A percentile compares a stretch with the other conserved stretches of the same genome.
phyloP scores from a whole-genome alignment of 345 rosid genomes.

The Aquilaria malaccensis region DNA sequence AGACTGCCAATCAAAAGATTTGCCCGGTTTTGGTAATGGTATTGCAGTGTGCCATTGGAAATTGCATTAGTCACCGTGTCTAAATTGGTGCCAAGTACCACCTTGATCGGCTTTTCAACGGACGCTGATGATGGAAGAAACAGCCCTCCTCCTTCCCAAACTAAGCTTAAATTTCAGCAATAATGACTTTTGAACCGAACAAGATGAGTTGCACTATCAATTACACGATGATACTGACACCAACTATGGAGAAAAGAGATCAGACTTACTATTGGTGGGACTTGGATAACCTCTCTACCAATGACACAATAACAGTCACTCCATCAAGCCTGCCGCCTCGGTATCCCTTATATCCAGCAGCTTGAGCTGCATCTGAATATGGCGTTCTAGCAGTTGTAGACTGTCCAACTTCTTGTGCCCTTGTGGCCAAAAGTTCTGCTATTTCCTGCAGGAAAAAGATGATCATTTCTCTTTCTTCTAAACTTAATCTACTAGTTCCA shows the following conservation, averaged over 20 bases:
- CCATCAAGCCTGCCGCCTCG: conserved; percentile 59
- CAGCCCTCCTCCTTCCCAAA: no score
- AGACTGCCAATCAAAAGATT: no score
- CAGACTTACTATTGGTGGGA: conserved; percentile 4
- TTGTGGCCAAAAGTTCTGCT: conserved; percentile 46
- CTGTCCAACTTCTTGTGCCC: conserved; percentile 49
- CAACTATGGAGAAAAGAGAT: background rate
- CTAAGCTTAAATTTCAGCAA: no score
- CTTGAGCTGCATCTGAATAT: conserved; percentile 62
- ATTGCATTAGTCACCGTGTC: no score
- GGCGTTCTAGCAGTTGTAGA: conserved; percentile 37
- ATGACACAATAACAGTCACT: conserved; percentile 56
- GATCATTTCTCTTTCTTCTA: background rate
- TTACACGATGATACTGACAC: no score
- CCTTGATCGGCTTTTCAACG: conserved; percentile 2
- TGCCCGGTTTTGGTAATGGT: no score
- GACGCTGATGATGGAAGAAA: no score
- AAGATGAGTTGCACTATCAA: no score
- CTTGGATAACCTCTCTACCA: conserved; percentile 19
- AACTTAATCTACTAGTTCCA: no score
- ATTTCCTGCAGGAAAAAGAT: conserved; percentile 36
- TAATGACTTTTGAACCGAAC: no score
- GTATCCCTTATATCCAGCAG: conserved; percentile 56
- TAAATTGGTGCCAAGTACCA: background rate
- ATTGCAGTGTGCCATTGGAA: no score